Evolutionary conservation across 495 filamentous ascomycete genomes (phyloP), one percentile per base, ranked within the genome.

Genomic region (Neurospora sp.): DNA sequence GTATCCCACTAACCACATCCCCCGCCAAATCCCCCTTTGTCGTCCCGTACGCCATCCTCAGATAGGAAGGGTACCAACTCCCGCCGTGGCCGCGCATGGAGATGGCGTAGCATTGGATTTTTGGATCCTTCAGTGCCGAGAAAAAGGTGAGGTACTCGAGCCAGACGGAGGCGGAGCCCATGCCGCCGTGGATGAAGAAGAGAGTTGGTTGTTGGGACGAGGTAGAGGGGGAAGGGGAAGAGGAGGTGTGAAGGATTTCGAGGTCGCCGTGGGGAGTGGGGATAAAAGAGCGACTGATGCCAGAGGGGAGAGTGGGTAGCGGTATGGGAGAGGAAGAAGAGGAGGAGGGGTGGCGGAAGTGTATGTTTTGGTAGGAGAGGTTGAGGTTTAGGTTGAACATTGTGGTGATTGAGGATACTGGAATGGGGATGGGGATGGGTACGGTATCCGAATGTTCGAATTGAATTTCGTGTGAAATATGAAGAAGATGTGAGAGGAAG

Each of bases 81-180:
- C 74, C 78, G 16, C 86, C 86, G 75, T 87, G 86, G 4, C 85
- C 86, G 10, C 85, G 79, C 61, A 83, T 74, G 1, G 82, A 85
- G n/a, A 87, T 42, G 16, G 85, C 84, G 71, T 87, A 87, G 76
- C 83, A 84, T 1, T 81, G 78, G 73, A 82, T 79, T 37, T 81
- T 80, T 31, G 6, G 42, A 14, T 16, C 42, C 18, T 74, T n/a
- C n/a, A n/a, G 76, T 31, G 71, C 69, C 0, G 83, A 75, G 65
- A 87, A 82, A 72, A 75, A 85, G 1, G 74, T 73, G 69, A 88
- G 77, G 71, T 84, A 87, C 38, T 81, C 78, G 9, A 82, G 72
- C 81, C 83, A 88, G 14, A 86, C 83, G 68, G 77, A 76, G 35
- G 85, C 86, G 39, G 78, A 76, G n/a, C 83, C 85, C 76, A 86